Conservation (phyloP, 371 early-diverging fungal genomes). For the Ordospora pajunii region DNA sequence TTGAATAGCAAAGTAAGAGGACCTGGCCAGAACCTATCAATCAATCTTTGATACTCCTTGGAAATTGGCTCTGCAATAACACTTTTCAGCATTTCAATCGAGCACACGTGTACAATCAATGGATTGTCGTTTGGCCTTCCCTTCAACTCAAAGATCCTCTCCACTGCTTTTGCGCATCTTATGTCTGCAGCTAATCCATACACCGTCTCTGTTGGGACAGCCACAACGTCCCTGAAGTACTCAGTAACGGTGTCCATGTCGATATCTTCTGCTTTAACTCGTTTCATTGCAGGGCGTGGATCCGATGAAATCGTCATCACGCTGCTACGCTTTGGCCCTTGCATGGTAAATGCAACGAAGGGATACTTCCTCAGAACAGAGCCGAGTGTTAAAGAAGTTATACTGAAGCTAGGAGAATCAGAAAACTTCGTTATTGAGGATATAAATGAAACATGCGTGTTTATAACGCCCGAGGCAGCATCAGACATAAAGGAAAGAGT, state of each 20-base stretch:
- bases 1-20: slow-evolving; percentile 86
- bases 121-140: slow-evolving; percentile 92
- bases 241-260: background rate
- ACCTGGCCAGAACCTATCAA: slow-evolving; percentile 84
- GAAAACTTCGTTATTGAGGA: slow-evolving; percentile 60
- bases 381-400: slow-evolving; percentile 59
- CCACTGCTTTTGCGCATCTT: slow-evolving; percentile 66
- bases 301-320: background rate
- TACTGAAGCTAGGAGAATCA: slow-evolving; percentile 52
- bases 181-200: slow-evolving; percentile 94
- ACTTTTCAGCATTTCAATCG: slow-evolving; percentile 71
- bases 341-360: slow-evolving; percentile 59
- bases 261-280: background rate
- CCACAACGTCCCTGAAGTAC: slow-evolving; percentile 63
- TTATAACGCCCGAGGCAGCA: slow-evolving; percentile 53
- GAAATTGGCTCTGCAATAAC: slow-evolving; percentile 63
- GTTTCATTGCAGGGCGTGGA: background rate
- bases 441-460: slow-evolving; percentile 54
- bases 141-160: slow-evolving; percentile 77
- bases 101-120: slow-evolving; percentile 87
- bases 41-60: slow-evolving; percentile 50
- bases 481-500: slow-evolving; percentile 50
- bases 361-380: slow-evolving; percentile 58
- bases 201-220: slow-evolving; percentile 97
- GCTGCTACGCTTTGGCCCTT: background rate